Base-by-base conservation (phyloP, 805 yeast species). In the Candida coleopterorum region DNA sequence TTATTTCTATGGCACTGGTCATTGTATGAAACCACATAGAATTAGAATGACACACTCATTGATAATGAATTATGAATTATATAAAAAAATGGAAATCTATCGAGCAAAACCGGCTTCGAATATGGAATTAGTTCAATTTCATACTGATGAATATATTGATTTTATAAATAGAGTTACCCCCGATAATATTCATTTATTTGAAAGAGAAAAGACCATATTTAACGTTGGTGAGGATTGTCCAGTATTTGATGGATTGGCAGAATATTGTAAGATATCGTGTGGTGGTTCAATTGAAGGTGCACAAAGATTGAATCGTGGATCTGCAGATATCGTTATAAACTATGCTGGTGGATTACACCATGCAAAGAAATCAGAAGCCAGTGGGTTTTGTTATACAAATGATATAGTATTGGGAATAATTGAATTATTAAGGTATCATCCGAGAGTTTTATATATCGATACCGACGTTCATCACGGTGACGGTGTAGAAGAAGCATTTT, bases 21-120 rank as follows among this genome's bases (percentile, higher is more conserved):
- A 93, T 62, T 96, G 97, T 32, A 93, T 93, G 98, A 93, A 93
- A 60, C 98, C 98, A 18, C 97, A 90, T 60, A 79, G 98, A 56
- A 88, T 93, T 66, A 83, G 97, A 77, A 89, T 93, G 95, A 95
- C 97, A 8, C 97, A 93, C 60, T 86, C 95, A 28, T 72, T 93
- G 52, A 85, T 93, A 48, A 90, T 93, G 95, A 89, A 90, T 64
- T 93, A 93, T 60, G 97, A 96, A 2, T 73, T 93, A 36, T 89
- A 93, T 68, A 87, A 89, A 62, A 85, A 90, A 64, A 90, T 93
- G 96, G 97, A 93, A 59, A 85, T 93, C 32, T 89, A 89, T 60
- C 75, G 97, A 35, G 97, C 98, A 30, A 88, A 88, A 58, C 96
- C 97, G 1, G 98, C 98, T 29, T 88, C 97, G 15, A 83, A 86